Evolutionary conservation across 148 eudicot genomes (phyloP), one percentile per base, ranked within the genome.

Genomic region (Chenopodium berlandieri): DNA sequence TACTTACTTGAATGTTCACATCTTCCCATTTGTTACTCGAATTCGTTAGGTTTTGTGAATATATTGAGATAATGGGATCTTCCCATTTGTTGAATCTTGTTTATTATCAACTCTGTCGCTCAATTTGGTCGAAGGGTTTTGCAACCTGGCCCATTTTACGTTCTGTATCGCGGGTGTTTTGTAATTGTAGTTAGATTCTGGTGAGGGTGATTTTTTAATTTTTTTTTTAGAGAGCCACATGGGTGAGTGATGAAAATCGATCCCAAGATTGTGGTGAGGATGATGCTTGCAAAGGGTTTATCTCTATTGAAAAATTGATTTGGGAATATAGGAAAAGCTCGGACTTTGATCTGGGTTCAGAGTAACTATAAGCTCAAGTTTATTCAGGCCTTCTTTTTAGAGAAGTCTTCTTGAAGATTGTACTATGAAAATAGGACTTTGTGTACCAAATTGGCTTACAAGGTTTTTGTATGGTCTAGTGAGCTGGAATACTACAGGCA

Each of bases 391-490:
- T 91, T 75, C 87, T 92, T 79, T 93, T 92, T 3, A 89, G 97
- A 80, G 87, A 87, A 65, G 98, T 95, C 70, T 86, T 95, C n/a
- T 75, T 87, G 81, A 89, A 90, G 75, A 91, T 95, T 7, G 81
- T 91, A 56, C 64, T 72, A 79, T 78, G 90, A 23, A 23, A 23
- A 92, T 44, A 93, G 83, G 82, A 86, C 65, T 65, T 77, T 89
- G 85, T 93, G 88, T 86, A 93, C 94, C 8, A 93, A 86, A 86
- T 80, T 93, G 80, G 96, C 92, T 17, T 93, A 92, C 88, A 95
- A 92, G 80, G 93, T 93, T 77, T 95, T 95, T 81, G 85, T 85
- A 73, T 95, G 98, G 98, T 91, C 92, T 75, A 86, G 89, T 67
- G 86, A 93, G 80, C 90, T 85, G 79, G 91, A 91, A 74, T 83